These are phyloP conservation scores for Rosa hybrid DNA, from an alignment of 331 rosid species.

Conservation along the genomic window DNA sequence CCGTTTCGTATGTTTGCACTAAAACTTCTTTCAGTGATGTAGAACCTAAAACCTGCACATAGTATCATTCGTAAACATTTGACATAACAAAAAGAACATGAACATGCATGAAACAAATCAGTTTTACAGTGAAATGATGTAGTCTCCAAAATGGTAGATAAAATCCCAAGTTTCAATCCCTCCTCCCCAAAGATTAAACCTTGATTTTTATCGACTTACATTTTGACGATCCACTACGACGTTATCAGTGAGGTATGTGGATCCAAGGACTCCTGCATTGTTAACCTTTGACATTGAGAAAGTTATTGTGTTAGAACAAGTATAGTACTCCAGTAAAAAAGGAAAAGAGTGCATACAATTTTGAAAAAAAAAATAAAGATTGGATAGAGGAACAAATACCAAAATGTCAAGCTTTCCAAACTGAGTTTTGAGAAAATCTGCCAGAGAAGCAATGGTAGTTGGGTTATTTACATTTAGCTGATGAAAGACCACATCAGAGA, in stretches of 20 bases:
- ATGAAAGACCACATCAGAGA: neutral
- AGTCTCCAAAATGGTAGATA: neutral
- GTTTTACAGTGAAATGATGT: neutral
- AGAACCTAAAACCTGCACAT: neutral
- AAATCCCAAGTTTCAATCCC: neutral
- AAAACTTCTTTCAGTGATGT: neutral
- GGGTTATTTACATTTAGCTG: neutral
- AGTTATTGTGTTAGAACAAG: neutral
- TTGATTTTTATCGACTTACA: neutral
- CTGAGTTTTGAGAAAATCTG: neutral
- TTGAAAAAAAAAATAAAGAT: neutral
- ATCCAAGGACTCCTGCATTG: constrained; percentile 11
- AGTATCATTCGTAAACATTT: neutral
- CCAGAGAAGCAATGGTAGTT: neutral
- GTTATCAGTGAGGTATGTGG: neutral
- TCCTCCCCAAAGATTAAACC: neutral
- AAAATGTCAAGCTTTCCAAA: constrained; percentile 1
- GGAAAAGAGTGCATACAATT: neutral
- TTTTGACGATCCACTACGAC: neutral
- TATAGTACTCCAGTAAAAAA: neutral
- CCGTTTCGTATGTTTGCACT: constrained; percentile 5
- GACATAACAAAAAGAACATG: neutral
- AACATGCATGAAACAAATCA: neutral
- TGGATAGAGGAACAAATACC: neutral
- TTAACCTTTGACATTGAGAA: neutral